Evolutionary conservation across 352 stramenopile species (phyloP).

Genomic region (Pythium sp.): DNA sequence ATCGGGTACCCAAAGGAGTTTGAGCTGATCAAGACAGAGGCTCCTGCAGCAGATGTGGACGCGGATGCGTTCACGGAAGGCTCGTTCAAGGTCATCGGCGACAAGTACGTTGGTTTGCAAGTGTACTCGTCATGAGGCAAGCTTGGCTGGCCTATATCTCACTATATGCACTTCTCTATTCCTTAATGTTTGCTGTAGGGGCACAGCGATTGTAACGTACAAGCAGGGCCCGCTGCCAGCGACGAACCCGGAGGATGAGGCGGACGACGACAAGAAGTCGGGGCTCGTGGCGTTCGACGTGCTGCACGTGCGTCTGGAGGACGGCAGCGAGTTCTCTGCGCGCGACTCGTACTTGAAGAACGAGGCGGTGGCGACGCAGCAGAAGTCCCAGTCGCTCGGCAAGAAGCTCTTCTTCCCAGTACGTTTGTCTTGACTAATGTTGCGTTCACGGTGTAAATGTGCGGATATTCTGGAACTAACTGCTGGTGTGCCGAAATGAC

Average conservation of each 20-base stretch:
- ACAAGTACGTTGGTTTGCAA: conserved; percentile 45
- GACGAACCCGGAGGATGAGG: conserved; percentile 11
- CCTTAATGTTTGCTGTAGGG: conserved; percentile 24
- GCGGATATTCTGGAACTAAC: neutral
- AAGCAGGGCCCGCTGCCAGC: conserved; percentile 31
- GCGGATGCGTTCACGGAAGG: conserved; percentile 23
- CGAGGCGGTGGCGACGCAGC: conserved; percentile 45
- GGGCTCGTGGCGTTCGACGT: conserved; percentile 54
- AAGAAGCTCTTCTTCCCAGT: conserved; percentile 71
- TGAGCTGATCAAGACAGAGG: conserved; percentile 17
- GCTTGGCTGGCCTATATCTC: neutral
- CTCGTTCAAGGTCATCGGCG: conserved; percentile 49
- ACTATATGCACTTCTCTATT: no score
- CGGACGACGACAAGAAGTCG: conserved; percentile 18
- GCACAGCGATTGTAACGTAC: conserved; percentile 46
- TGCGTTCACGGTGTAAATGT: neutral
- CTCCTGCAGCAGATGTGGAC: conserved; percentile 15
- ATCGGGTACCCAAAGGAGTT: conserved; percentile 77
- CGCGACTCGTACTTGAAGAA: conserved; percentile 58
- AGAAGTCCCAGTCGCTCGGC: conserved; percentile 58
- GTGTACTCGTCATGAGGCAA: neutral
- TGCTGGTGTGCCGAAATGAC: neutral
- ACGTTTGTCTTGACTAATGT: neutral
- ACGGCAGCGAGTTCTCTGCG: conserved; percentile 57
- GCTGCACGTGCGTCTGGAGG: conserved; percentile 40